Percentiles rank a stretch among this genome's conserved stretches.
Evolutionary conservation across 2,329 filamentous ascomycete species (phyloP).

Genomic region (Immersiporthe knoxdaviesiana): DNA sequence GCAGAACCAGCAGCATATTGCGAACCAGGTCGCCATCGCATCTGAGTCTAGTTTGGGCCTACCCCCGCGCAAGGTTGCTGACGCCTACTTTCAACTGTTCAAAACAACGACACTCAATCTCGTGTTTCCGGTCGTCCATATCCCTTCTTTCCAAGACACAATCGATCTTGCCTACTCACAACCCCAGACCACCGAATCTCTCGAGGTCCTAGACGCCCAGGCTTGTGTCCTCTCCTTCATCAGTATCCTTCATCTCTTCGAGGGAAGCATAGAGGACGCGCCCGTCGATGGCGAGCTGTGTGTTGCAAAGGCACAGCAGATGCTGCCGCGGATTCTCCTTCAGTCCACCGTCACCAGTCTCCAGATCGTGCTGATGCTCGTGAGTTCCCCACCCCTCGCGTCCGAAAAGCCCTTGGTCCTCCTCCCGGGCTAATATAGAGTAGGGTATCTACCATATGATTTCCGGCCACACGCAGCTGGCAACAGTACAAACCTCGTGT

Average conservation of each 20-base stretch:
- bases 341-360: slow-evolving; percentile 48
- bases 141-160: slow-evolving; percentile 48
- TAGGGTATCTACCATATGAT: slow-evolving; percentile 49
- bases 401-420: slow-evolving; percentile 10
- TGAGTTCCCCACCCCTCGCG: slow-evolving; percentile 37
- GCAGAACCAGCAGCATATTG: slow-evolving; percentile 28
- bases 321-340: slow-evolving; percentile 48
- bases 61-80: slow-evolving; percentile 40
- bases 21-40: slow-evolving; percentile 15
- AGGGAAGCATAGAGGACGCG: slow-evolving; percentile 16
- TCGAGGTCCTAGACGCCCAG: slow-evolving; percentile 36
- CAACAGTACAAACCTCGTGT: slow-evolving; percentile 48
- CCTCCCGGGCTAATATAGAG: neutral
- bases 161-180: slow-evolving; percentile 6
- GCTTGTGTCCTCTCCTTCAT: slow-evolving; percentile 55
- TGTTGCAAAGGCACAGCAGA: slow-evolving; percentile 44
- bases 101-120: neutral
- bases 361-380: slow-evolving; percentile 52
- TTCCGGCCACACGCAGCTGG: slow-evolving; percentile 50
- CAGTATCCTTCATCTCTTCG: slow-evolving; percentile 39
- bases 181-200: neutral
- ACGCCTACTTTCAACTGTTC: slow-evolving; percentile 41
- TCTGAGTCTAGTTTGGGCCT: slow-evolving; percentile 35
- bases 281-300: slow-evolving; percentile 46
- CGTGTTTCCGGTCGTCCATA: slow-evolving; percentile 54